These are phyloP conservation scores for Rhodomyrtus psidioides DNA, from an alignment of 441 rosid genomes.

Conservation along the genomic window DNA sequence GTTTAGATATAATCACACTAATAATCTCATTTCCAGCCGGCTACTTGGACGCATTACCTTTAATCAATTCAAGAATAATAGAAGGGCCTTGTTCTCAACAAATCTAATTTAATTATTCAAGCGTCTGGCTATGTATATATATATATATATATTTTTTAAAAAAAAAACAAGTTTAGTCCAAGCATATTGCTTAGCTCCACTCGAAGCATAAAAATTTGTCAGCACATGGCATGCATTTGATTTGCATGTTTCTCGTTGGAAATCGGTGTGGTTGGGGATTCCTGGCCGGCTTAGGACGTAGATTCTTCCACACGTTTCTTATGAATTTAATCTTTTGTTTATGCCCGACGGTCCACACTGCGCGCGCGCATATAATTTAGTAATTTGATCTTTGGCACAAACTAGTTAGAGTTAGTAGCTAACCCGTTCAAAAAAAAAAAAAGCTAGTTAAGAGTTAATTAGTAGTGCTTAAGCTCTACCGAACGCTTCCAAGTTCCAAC, in stretches of 20 bases:
- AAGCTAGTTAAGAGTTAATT: background rate
- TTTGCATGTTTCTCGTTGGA: background rate
- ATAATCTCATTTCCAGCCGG: background rate
- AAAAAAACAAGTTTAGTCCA: background rate
- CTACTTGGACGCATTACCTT: background rate
- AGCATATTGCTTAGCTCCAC: background rate
- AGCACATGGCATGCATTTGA: background rate
- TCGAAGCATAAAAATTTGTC: background rate
- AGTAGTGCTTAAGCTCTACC: background rate
- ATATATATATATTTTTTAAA: background rate
- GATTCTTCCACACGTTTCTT: background rate
- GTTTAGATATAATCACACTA: background rate
- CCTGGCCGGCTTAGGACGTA: background rate
- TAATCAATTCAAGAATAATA: background rate
- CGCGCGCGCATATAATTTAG: background rate
- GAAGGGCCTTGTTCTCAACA: background rate
- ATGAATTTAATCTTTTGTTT: background rate
- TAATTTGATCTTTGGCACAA: background rate
- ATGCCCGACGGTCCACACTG: background rate
- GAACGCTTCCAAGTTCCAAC: background rate
- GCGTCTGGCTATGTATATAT: background rate
- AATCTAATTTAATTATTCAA: background rate
- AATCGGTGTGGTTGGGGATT: background rate
- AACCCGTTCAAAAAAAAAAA: background rate
- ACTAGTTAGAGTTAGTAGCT: background rate